Percentiles rank a stretch among this genome's conserved stretches.
phyloP scores from a whole-genome alignment of 2,329 filamentous ascomycete species.

The Pseudocercospora fijiensis region DNA sequence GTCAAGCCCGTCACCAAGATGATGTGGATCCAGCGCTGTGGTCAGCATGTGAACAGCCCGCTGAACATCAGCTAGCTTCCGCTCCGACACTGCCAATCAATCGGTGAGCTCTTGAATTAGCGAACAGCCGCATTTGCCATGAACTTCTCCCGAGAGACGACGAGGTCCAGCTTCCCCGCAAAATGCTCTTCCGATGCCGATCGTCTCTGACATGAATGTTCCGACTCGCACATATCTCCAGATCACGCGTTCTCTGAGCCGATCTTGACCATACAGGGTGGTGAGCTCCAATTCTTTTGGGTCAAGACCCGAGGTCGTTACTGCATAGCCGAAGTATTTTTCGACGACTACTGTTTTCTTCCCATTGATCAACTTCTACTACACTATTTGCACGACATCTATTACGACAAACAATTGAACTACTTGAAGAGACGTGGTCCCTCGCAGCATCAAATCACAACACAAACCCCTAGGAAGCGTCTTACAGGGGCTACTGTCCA shows the following conservation, averaged over 20 bases:
- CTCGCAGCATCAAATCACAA: background rate
- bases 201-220: background rate
- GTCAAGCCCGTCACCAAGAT: background rate
- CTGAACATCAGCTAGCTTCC: background rate
- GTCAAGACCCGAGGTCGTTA: background rate
- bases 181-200: background rate
- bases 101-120: background rate
- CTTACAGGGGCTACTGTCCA: background rate
- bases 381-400: background rate
- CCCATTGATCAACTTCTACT: background rate
- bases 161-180: background rate
- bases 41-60: slow-evolving; percentile 1
- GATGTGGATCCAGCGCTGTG: background rate
- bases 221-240: background rate
- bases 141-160: background rate
- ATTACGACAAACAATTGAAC: background rate
- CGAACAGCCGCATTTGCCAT: slow-evolving; percentile 2
- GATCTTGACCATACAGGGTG: background rate
- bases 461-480: background rate
- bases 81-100: background rate
- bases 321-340: slow-evolving; percentile 1
- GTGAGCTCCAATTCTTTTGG: background rate
- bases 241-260: background rate
- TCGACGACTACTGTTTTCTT: background rate
- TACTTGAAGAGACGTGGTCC: background rate